Base-by-base conservation (phyloP, 768 basidiomycete species). In the Podaxis carcinomalis region DNA sequence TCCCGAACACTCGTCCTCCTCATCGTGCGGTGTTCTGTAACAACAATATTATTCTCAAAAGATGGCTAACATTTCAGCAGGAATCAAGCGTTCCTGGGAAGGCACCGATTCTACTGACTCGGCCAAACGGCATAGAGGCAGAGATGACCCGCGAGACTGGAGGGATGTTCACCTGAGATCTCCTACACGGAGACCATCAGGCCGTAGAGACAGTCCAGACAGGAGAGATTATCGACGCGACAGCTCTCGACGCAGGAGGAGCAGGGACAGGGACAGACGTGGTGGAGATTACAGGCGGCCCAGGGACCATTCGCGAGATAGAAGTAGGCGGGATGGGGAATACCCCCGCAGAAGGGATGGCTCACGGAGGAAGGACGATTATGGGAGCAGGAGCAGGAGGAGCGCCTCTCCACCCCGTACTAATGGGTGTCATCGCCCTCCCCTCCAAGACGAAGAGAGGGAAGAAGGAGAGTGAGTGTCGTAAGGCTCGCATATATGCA, bases 401-500 rank as follows among this genome's bases (percentile, higher is more conserved):
- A 69, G 70, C 35, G 69, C 64, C 63, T 69, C 67, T 37, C 70
- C 69, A 14, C 64, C 62, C 32, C 66, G 66, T 9, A 63, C 59
- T n/a, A 68, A 67, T 4, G 68, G 66, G 52, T 65, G 53, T 25
- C 59, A 68, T 62, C 56, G 65, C 47, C 44, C 60, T 63, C 62
- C 62, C 4, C 69, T 62, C 51, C 65, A 72, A 11, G 82, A 82
- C 56, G 83, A 84, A 11, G 91, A 92, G 65, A 88, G 75, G 71
- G 91, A 94, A 77, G 94, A 95, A 81, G 93, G 91, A 80, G 94
- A 96, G 93, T 95, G 75, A 90, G 94, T 94, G 67, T 78, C 72
- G 72, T 72, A 66, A 70, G 63, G 57, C 56, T 56, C 32, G 53
- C 46, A 14, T 52, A 62, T 59, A 51, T 39, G 40, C 59, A 46